A percentile compares a stretch with the other conserved stretches of the same genome.
phyloP scores from a whole-genome alignment of 148 eudicot genomes.

The Rhododendron griersonianum region DNA sequence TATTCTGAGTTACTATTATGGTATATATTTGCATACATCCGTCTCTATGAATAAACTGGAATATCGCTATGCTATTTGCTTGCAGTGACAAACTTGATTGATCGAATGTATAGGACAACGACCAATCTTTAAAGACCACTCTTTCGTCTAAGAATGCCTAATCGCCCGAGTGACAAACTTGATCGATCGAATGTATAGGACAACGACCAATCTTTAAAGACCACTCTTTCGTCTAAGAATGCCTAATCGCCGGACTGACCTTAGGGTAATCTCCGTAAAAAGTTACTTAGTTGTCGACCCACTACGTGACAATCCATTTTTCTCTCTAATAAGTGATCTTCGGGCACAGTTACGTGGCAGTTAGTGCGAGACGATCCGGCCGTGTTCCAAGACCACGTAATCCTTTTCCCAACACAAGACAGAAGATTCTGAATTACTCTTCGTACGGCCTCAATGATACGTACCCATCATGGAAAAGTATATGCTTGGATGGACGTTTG shows the following conservation, averaged over 20 bases:
- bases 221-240: neutral
- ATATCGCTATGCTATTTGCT: neutral
- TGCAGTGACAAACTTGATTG: neutral
- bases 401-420: neutral
- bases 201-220: no score
- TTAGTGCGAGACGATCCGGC: neutral
- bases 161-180: neutral
- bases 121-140: no score
- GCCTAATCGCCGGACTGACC: neutral
- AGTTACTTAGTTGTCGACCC: neutral
- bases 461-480: neutral
- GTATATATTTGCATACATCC: neutral
- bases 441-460: neutral
- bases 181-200: neutral
- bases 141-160: neutral
- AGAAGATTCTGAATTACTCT: neutral
- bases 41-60: neutral
- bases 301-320: neutral
- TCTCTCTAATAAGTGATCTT: no score
- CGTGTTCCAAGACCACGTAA: neutral
- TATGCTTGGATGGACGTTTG: conserved; percentile 3
- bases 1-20: conserved; percentile 8
- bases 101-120: no score
- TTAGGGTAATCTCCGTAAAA: neutral
- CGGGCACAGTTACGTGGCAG: no score